phyloP scores from a whole-genome alignment of 2,329 filamentous ascomycete genomes.

The Fusarium lateritium region DNA sequence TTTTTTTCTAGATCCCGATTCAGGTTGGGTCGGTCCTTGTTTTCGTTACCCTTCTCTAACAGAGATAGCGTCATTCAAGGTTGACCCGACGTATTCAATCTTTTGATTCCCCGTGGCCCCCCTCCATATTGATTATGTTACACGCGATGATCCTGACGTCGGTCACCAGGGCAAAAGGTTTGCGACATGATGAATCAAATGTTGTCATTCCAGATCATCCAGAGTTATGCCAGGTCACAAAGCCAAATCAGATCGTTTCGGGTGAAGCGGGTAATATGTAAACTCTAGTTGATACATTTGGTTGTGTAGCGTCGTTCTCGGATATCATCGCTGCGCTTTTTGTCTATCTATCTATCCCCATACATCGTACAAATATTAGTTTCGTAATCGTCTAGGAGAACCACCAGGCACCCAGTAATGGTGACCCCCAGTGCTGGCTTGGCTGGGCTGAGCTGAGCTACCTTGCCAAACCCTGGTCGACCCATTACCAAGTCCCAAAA shows the following conservation, averaged over 20 bases:
- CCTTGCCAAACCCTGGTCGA: conserved; percentile 25
- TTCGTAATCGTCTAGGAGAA: conserved; percentile 25
- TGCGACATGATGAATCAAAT: conserved; percentile 13
- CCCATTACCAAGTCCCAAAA: conserved; percentile 20
- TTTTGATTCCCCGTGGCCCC: conserved; percentile 8
- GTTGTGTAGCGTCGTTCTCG: not conserved
- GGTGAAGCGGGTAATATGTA: conserved; percentile 4
- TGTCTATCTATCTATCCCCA: conserved; percentile 32
- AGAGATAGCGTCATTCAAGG: conserved; percentile 42
- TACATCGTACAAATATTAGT: conserved; percentile 37
- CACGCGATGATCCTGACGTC: conserved; percentile 38
- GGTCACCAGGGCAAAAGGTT: conserved; percentile 18
- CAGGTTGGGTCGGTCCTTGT: not conserved
- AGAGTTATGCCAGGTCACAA: not conserved
- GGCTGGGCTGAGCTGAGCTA: conserved; percentile 24
- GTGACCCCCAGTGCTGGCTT: conserved; percentile 14
- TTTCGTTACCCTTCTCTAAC: conserved; percentile 6
- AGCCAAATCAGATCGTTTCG: conserved; percentile 7
- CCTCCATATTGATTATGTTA: conserved; percentile 22
- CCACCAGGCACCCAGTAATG: conserved; percentile 10
- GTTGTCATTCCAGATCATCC: conserved; percentile 29
- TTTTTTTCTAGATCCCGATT: conserved; percentile 21
- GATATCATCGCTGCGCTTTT: conserved; percentile 27
- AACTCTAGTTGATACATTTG: conserved; percentile 18
- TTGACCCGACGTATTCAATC: conserved; percentile 22